A percentile compares a stretch with the other conserved stretches of the same genome.
These are phyloP conservation scores for Leishmania mexicana DNA, from an alignment of 208 protist genomes.

Conservation along the genomic window DNA sequence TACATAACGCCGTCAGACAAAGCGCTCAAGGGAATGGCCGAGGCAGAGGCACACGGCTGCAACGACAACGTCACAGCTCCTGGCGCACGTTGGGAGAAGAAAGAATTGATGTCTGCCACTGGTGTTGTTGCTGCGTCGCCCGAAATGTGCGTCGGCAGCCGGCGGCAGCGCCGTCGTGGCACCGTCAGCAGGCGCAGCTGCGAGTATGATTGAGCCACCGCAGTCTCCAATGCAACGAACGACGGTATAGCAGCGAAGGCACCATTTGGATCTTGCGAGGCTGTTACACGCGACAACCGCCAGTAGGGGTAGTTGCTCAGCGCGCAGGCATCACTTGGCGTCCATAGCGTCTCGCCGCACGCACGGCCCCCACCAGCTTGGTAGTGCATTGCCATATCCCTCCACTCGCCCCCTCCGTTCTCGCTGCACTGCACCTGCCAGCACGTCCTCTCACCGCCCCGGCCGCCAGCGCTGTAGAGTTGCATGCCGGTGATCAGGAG, in stretches of 20 bases:
- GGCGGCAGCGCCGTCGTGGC: slow-evolving; percentile 2
- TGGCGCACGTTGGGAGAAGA: slow-evolving; percentile 15
- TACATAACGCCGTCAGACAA: background rate
- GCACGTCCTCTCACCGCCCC: background rate
- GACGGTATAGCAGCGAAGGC: background rate
- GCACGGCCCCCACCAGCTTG: slow-evolving; percentile 17
- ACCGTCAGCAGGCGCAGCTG: slow-evolving; percentile 29
- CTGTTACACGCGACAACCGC: slow-evolving; percentile 9
- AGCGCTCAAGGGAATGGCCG: background rate
- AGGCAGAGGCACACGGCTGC: background rate
- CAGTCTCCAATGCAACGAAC: background rate
- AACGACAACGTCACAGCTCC: slow-evolving; percentile 3
- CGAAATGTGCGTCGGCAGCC: slow-evolving; percentile 18
- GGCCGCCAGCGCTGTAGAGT: slow-evolving; percentile 24
- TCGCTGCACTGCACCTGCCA: slow-evolving; percentile 36
- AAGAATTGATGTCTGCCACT: slow-evolving; percentile 4
- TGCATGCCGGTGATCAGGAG: slow-evolving; percentile 28
- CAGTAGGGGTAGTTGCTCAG: slow-evolving; percentile 22
- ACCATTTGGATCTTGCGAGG: background rate
- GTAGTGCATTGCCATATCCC: slow-evolving; percentile 23
- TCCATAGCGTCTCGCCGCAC: slow-evolving; percentile 20
- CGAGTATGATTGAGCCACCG: slow-evolving; percentile 16
- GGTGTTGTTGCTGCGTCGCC: background rate
- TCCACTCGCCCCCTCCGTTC: slow-evolving; percentile 10
- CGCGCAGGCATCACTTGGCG: slow-evolving; percentile 9